Conservation (phyloP, 495 filamentous ascomycete species). For the Penicilliopsis zonata region DNA sequence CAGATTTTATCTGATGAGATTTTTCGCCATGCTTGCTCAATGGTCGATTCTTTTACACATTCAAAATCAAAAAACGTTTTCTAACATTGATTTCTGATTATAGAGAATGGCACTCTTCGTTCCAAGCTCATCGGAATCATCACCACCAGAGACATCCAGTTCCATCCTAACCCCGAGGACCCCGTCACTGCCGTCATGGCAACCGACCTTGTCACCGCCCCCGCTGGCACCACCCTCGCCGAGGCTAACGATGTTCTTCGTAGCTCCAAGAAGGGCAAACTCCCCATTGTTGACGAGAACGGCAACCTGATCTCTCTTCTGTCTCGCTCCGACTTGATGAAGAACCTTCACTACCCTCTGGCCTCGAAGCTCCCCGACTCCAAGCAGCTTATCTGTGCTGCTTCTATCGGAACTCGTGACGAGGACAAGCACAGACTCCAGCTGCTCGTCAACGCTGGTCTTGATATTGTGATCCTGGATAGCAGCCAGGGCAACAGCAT, state of each 20-base stretch:
- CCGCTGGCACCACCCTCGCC: slow-evolving; percentile 65
- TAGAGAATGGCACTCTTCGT: slow-evolving; percentile 84
- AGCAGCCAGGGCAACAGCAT: slow-evolving; percentile 94
- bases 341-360: slow-evolving; percentile 94
- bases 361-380: slow-evolving; percentile 95
- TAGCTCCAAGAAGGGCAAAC: slow-evolving; percentile 96
- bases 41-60: neutral
- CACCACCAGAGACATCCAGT: slow-evolving; percentile 95
- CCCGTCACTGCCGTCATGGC: slow-evolving; percentile 89
- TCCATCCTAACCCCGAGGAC: slow-evolving; percentile 56
- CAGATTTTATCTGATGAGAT: slow-evolving; percentile 32
- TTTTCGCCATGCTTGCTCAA: neutral
- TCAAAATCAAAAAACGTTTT: neutral
- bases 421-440: slow-evolving; percentile 81
- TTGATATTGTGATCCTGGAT: slow-evolving; percentile 94
- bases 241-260: slow-evolving; percentile 91
- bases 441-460: slow-evolving; percentile 82
- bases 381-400: slow-evolving; percentile 94
- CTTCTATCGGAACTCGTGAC: slow-evolving; percentile 87
- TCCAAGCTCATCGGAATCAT: slow-evolving; percentile 96
- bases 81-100: neutral
- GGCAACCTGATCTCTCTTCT: slow-evolving; percentile 90
- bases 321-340: slow-evolving; percentile 93
- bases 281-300: slow-evolving; percentile 81
- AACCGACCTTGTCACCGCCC: slow-evolving; percentile 86